phyloP scores from a whole-genome alignment of 306 rosid species.

The Quercus alba region DNA sequence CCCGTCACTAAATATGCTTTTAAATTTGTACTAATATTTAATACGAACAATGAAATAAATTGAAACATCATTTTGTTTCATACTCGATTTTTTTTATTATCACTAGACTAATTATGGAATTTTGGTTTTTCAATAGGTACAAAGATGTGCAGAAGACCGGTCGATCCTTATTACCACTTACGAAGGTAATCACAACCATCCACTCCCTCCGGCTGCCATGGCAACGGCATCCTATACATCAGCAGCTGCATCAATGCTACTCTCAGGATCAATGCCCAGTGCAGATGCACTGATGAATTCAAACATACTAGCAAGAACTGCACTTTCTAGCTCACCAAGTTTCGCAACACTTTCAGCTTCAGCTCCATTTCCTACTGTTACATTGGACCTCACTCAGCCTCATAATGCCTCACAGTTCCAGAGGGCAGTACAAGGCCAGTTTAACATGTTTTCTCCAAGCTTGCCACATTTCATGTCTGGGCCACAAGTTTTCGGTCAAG shows the following conservation, averaged over 20 bases:
- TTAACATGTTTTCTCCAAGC: too few relatives aligned
- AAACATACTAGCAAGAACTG: slow-evolving; percentile 29
- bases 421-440: neutral
- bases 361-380: slow-evolving; percentile 78
- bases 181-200: slow-evolving; percentile 78
- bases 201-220: slow-evolving; percentile 71
- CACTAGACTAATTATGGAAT: neutral
- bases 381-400: slow-evolving; percentile 54
- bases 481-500: slow-evolving; percentile 26
- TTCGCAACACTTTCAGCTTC: slow-evolving; percentile 67
- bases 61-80: too few relatives aligned
- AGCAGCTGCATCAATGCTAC: slow-evolving; percentile 68
- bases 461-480: neutral
- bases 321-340: slow-evolving; percentile 33
- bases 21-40: too few relatives aligned
- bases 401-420: slow-evolving; percentile 5
- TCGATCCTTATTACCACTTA: slow-evolving; percentile 63
- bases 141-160: slow-evolving; percentile 67
- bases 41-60: too few relatives aligned
- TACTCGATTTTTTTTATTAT: too few relatives aligned
- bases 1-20: neutral
- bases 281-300: slow-evolving; percentile 39
- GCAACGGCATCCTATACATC: slow-evolving; percentile 73
- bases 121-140: slow-evolving; percentile 40
- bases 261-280: slow-evolving; percentile 65